phyloP scores from a whole-genome alignment of 2,329 filamentous ascomycete species.

The Dendryphion nanum region DNA sequence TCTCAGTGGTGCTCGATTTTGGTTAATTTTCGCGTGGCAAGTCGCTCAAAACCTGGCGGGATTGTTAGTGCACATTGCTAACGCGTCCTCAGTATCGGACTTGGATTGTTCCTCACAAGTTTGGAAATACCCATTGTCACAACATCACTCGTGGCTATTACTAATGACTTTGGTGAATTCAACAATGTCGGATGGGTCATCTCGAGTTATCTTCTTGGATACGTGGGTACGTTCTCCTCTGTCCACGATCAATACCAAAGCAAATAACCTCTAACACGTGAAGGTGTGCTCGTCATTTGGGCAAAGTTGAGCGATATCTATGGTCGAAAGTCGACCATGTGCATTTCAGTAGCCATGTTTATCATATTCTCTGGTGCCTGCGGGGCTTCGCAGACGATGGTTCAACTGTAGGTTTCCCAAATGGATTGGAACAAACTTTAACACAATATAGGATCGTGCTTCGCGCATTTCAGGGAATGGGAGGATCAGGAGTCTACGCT shows the following conservation, averaged over 20 bases:
- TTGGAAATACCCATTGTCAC: conserved; percentile 1
- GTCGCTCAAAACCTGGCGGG: background rate
- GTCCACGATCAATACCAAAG: background rate
- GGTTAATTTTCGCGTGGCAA: no score
- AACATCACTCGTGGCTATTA: background rate
- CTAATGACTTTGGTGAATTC: background rate
- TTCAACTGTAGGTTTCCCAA: background rate
- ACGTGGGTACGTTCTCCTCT: background rate
- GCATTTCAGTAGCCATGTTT: background rate
- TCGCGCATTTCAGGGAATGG: conserved; percentile 12
- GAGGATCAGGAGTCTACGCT: conserved; percentile 27
- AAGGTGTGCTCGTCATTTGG: background rate
- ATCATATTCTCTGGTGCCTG: background rate
- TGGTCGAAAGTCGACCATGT: background rate
- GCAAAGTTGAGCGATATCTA: conserved; percentile 1
- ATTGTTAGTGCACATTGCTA: background rate
- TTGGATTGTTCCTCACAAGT: background rate
- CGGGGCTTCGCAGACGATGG: background rate
- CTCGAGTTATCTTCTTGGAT: conserved; percentile 1
- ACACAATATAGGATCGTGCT: conserved; percentile 6
- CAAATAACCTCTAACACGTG: background rate
- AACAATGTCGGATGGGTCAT: background rate
- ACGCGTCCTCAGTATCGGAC: background rate
- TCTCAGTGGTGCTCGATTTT: no score
- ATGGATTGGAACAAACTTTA: no score